Percentiles rank a stretch among this genome's conserved stretches.
These are phyloP conservation scores for Colletotrichum graminicola DNA, from an alignment of 2,329 filamentous ascomycete species.

Conservation along the genomic window DNA sequence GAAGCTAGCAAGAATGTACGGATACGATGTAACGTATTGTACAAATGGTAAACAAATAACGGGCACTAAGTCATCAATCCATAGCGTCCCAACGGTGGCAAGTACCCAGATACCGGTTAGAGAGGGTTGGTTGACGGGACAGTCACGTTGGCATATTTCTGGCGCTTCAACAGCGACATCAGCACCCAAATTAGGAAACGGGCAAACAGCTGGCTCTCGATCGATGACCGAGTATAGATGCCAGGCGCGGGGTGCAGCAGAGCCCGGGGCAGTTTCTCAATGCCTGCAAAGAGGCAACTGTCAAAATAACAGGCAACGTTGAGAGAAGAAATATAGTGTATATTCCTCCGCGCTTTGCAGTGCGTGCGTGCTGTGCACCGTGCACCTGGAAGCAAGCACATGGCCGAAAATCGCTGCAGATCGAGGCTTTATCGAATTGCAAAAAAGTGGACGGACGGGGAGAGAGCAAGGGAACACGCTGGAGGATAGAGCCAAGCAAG, in stretches of 20 bases:
- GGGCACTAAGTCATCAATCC: not conserved
- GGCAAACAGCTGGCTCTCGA: not conserved
- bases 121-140: not conserved
- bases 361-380: not conserved
- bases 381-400: conserved; percentile 5
- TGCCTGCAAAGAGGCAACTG: not conserved
- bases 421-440: conserved; percentile 37
- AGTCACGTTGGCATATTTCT: not conserved
- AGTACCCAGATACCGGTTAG: not conserved
- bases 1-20: not conserved
- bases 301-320: conserved; percentile 7
- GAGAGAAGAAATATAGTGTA: not conserved
- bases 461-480: not conserved
- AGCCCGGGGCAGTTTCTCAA: not conserved
- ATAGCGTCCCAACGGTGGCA: not conserved
- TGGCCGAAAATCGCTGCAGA: conserved; percentile 36
- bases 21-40: not conserved
- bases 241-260: not conserved
- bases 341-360: not conserved
- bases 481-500: not conserved
- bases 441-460: conserved; percentile 32
- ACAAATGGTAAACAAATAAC: not conserved
- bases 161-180: not conserved
- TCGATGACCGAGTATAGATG: not conserved
- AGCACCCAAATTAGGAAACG: not conserved